Base-by-base conservation (phyloP, 345 rosid genomes). In the Kandelia obovata region DNA sequence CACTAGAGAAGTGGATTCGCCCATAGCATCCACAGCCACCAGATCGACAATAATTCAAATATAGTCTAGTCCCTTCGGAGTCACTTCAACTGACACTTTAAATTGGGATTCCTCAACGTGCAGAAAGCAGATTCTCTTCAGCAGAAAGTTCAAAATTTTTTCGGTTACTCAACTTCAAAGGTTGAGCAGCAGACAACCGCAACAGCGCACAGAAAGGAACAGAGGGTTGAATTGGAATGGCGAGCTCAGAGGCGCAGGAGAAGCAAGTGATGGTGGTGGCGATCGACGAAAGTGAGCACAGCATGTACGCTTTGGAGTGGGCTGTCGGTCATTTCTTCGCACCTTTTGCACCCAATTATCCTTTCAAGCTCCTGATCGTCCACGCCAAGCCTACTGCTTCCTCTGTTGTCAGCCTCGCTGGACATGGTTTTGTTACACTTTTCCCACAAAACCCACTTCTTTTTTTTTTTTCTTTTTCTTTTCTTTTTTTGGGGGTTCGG, bases 271-370 rank as follows among this genome's bases (percentile, higher is more conserved):
- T 88, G 89, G 70, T 88, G 1, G 79, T 88, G 1, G 96, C 85
- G 5, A 57, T 86, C 37, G 96, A 90, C 73, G 91, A 88, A 0
- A 88, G 93, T 75, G 88, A 88, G 63, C 91, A 80, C 37, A 90
- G 96, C 75, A 43, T 23, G 6, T 92, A 92, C 89, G 99, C 96
- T 1, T 76, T 95, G 68, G 84, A 87, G 72, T 95, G 98, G 99
- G 88, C 93, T 2, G 82, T 95, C 6, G 91, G 88, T 70, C 94
- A 75, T 58, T 92, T 95, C 84, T 86, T 92, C 80, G 68, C 80
- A 62, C 89, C 90, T 3, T 78, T 68, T 35, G 75, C 79, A 61
- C 68, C 89, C 13, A 80, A 78, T 77, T 69, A 71, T 65, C 96
- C 87, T n/a, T 95, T 88, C 78, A 86, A 84, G 73, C 94, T 95